phyloP scores from a whole-genome alignment of 768 basidiomycete genomes.

The Amyloporia xantha region DNA sequence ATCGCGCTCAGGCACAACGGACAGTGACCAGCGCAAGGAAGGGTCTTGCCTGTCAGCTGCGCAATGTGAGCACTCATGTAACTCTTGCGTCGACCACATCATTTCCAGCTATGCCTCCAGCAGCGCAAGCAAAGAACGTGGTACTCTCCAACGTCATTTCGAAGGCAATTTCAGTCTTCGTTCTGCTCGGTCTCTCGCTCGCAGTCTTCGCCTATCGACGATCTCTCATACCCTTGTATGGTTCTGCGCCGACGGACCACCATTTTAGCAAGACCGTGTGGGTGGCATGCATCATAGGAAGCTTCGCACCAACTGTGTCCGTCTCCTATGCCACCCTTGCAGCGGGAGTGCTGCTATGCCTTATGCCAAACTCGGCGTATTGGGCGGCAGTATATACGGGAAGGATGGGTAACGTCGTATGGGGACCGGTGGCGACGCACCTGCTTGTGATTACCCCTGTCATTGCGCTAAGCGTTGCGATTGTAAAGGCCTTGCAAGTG shows the following conservation, averaged over 20 bases:
- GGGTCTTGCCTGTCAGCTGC: neutral
- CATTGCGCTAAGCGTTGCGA: conserved; percentile 41
- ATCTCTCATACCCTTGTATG: conserved; percentile 65
- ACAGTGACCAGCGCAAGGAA: neutral
- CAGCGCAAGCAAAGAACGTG: neutral
- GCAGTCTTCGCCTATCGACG: conserved; percentile 57
- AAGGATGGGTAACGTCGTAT: conserved; percentile 41
- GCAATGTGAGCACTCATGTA: neutral
- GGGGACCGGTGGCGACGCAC: conserved; percentile 59
- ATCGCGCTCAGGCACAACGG: neutral
- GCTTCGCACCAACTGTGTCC: conserved; percentile 28
- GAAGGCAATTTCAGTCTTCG: conserved; percentile 15
- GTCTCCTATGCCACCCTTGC: conserved; percentile 28
- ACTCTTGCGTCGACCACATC: neutral
- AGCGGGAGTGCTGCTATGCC: conserved; percentile 35
- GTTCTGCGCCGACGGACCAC: conserved; percentile 45
- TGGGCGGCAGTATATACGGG: conserved; percentile 58
- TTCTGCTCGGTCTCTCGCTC: conserved; percentile 39
- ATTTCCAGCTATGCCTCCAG: conserved; percentile 2
- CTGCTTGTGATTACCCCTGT: conserved; percentile 49
- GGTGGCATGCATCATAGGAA: conserved; percentile 26
- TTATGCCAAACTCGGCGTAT: conserved; percentile 56
- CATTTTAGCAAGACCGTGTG: conserved; percentile 38
- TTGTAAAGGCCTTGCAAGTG: conserved; percentile 37
- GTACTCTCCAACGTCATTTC: conserved; percentile 7